Evolutionary conservation across 2,329 filamentous ascomycete species (phyloP).

Genomic region (Waltergamsia citrina): DNA sequence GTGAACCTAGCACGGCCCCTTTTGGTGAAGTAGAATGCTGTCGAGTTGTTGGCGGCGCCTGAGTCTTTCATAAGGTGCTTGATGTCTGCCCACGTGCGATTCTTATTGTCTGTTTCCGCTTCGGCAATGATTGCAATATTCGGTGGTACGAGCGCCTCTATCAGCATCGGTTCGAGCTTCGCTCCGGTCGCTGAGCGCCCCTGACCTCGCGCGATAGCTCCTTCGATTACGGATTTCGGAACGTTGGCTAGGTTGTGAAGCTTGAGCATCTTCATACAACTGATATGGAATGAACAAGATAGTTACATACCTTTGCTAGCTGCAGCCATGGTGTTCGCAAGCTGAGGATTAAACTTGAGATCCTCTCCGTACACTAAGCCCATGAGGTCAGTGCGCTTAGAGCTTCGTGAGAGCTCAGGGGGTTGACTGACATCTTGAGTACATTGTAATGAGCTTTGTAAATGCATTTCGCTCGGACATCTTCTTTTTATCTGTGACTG

Average conservation of each 20-base stretch:
- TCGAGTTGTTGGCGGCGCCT: conserved; percentile 62
- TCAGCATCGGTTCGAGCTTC: conserved; percentile 64
- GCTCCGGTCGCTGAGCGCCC: conserved; percentile 68
- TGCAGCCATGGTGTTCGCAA: conserved; percentile 61
- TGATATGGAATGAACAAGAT: too few species aligned
- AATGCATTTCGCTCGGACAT: conserved; percentile 60
- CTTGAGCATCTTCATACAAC: too few species aligned
- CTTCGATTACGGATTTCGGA: conserved; percentile 76
- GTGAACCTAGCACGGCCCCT: conserved; percentile 68
- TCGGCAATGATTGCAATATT: conserved; percentile 76
- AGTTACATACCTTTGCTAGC: conserved; percentile 77
- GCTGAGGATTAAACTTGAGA: conserved; percentile 61
- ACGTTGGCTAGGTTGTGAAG: conserved; percentile 60
- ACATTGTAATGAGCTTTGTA: conserved; percentile 62
- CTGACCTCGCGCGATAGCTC: conserved; percentile 79
- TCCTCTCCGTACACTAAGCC: conserved; percentile 63
- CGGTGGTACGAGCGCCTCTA: conserved; percentile 74
- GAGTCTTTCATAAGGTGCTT: conserved; percentile 60
- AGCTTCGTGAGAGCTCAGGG: background rate
- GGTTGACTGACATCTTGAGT: conserved; percentile 55
- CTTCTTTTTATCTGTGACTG: conserved; percentile 72
- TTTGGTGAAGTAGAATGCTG: conserved; percentile 76
- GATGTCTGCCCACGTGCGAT: conserved; percentile 64
- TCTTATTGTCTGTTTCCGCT: conserved; percentile 74
- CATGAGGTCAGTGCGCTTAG: background rate